phyloP scores from a whole-genome alignment of 2,329 filamentous ascomycete genomes.

The Beauveria asiatica region DNA sequence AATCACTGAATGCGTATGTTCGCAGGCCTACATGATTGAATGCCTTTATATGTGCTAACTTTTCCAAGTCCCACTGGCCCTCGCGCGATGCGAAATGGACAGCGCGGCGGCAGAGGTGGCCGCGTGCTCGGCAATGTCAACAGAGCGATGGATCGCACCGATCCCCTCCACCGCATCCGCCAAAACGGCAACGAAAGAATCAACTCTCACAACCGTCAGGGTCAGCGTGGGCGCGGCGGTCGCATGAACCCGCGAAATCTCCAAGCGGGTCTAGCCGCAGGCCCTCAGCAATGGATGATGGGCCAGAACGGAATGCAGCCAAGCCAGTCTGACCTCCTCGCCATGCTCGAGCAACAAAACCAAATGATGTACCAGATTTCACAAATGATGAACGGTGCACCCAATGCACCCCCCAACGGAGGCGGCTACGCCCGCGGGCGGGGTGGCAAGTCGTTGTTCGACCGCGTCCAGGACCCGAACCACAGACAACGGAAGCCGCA shows the following conservation, averaged over 20 bases:
- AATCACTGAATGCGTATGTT: constrained; percentile 58
- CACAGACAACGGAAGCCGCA: constrained; percentile 39
- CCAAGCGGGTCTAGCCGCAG: constrained; percentile 38
- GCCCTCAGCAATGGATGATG: constrained; percentile 39
- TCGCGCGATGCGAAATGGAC: constrained; percentile 82
- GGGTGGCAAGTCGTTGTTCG: constrained; percentile 59
- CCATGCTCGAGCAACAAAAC: constrained; percentile 80
- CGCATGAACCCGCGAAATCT: constrained; percentile 45
- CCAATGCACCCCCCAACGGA: constrained; percentile 38
- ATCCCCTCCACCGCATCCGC: constrained; percentile 73
- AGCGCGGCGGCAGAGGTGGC: constrained; percentile 59
- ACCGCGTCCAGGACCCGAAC: constrained; percentile 55
- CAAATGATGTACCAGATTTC: constrained; percentile 74
- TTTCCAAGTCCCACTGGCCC: constrained; percentile 75
- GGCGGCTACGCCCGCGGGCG: constrained; percentile 35
- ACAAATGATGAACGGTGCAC: constrained; percentile 51
- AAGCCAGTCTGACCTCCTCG: constrained; percentile 52
- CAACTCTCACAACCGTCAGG: constrained; percentile 64
- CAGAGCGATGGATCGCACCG: constrained; percentile 72
- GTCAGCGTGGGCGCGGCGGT: constrained; percentile 40
- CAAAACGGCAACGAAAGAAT: constrained; percentile 69
- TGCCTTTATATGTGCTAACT: constrained; percentile 29
- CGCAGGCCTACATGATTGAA: not conserved
- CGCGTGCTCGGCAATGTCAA: constrained; percentile 79
- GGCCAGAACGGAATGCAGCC: constrained; percentile 19